Evolutionary conservation across 371 early-diverging fungal species (phyloP).

Genomic region (Rhizopus sp.): DNA sequence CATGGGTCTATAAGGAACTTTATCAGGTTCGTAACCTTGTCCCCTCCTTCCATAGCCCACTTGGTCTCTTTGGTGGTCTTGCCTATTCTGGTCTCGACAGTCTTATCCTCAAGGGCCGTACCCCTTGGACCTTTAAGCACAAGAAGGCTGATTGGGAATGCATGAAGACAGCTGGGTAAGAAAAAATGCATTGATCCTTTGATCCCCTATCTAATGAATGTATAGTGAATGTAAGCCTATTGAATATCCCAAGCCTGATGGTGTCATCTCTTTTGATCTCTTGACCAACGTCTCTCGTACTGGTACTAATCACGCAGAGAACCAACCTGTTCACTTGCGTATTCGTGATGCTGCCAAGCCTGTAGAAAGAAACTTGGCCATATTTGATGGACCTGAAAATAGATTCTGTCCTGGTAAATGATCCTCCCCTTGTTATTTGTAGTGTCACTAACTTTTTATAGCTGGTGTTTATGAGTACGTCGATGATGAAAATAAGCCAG

Average conservation of each 20-base stretch:
- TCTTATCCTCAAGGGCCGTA: conserved; percentile 83
- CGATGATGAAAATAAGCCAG: conserved; percentile 86
- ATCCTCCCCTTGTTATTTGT: background rate
- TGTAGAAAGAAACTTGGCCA: conserved; percentile 77
- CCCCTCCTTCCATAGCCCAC: conserved; percentile 91
- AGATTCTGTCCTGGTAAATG: conserved; percentile 91
- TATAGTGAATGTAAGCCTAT: conserved; percentile 73
- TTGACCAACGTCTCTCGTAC: conserved; percentile 92
- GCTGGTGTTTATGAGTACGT: conserved; percentile 99
- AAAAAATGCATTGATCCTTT: conserved; percentile 9
- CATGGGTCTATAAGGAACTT: conserved; percentile 95
- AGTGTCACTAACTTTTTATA: conserved; percentile 15
- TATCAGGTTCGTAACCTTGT: conserved; percentile 89
- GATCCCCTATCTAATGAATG: conserved; percentile 4
- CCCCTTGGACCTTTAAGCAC: conserved; percentile 95
- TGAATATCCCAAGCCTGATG: conserved; percentile 98
- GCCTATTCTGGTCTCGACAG: conserved; percentile 90
- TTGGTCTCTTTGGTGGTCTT: conserved; percentile 90
- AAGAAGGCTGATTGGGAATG: conserved; percentile 81
- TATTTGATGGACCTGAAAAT: conserved; percentile 96
- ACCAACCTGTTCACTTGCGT: conserved; percentile 94
- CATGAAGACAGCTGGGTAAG: conserved; percentile 68
- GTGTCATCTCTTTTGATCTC: conserved; percentile 91
- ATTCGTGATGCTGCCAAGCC: conserved; percentile 74
- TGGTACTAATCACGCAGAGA: conserved; percentile 95